These are phyloP conservation scores for Nicotiana sylvestris DNA, from an alignment of 257 asterid genomes.

Conservation along the genomic window DNA sequence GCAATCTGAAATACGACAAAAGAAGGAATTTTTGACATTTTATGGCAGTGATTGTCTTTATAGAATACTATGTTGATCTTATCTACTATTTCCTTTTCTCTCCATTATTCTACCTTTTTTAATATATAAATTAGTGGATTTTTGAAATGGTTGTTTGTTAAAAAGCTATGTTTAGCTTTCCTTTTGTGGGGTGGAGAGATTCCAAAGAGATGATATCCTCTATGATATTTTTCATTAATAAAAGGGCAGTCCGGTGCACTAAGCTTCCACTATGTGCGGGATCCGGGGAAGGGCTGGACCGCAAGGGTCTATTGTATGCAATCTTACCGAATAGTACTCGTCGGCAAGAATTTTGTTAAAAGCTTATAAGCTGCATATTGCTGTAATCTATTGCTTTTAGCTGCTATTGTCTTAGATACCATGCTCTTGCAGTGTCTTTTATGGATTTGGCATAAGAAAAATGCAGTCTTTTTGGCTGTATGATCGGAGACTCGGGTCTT, in stretches of 20 bases:
- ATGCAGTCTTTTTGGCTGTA: neutral
- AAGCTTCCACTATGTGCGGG: too few relatives aligned
- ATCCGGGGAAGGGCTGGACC: too few relatives aligned
- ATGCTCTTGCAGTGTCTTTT: neutral
- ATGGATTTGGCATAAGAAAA: slow-evolving; percentile 1
- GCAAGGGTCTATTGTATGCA: too few relatives aligned
- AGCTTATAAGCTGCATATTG: neutral
- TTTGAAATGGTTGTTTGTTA: neutral
- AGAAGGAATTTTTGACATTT: neutral
- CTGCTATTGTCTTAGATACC: neutral
- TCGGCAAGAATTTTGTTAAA: neutral
- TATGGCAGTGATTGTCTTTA: neutral
- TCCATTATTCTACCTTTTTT: neutral
- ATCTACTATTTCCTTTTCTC: neutral
- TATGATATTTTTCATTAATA: neutral
- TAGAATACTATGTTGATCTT: neutral
- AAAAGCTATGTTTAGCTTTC: neutral
- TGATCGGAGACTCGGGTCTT: neutral
- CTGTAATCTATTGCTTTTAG: neutral
- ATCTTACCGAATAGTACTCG: too few relatives aligned
- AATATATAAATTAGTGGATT: neutral
- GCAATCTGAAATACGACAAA: neutral
- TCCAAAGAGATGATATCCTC: neutral
- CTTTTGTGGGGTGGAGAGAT: neutral
- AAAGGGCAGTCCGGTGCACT: too few relatives aligned